Conservation (phyloP, 2,329 filamentous ascomycete genomes). For the Elsinoe ampelina region DNA sequence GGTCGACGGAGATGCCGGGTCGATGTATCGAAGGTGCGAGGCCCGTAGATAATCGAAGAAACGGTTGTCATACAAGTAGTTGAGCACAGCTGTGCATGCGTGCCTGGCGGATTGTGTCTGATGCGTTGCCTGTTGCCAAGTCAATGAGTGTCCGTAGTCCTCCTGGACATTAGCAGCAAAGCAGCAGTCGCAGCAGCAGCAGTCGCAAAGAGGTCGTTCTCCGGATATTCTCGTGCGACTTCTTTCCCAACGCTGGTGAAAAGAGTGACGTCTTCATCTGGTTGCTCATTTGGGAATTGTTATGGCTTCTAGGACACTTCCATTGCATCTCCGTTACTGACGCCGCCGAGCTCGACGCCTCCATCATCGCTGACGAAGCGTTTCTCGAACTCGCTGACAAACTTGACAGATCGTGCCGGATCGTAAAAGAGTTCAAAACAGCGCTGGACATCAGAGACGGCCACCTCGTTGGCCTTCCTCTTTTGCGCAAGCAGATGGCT, state of each 20-base stretch:
- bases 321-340: constrained; percentile 50
- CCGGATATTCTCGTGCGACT: background rate
- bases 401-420: constrained; percentile 74
- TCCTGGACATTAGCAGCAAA: background rate
- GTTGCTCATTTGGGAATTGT: background rate
- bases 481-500: constrained; percentile 81
- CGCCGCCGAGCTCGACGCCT: constrained; percentile 55
- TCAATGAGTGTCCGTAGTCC: too few relatives aligned
- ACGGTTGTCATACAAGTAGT: too few relatives aligned
- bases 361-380: constrained; percentile 85
- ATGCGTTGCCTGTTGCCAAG: too few relatives aligned
- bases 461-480: constrained; percentile 73
- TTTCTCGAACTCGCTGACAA: constrained; percentile 84
- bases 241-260: background rate
- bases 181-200: background rate
- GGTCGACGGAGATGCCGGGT: too few relatives aligned
- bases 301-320: constrained; percentile 43
- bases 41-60: too few relatives aligned
- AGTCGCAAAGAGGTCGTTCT: background rate
- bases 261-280: background rate
- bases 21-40: too few relatives aligned
- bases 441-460: constrained; percentile 79
- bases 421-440: constrained; percentile 95
- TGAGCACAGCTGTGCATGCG: too few relatives aligned
- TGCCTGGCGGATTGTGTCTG: too few relatives aligned